Evolutionary conservation across 2,329 filamentous ascomycete genomes (phyloP).

Genomic region (Talaromyces sp.): DNA sequence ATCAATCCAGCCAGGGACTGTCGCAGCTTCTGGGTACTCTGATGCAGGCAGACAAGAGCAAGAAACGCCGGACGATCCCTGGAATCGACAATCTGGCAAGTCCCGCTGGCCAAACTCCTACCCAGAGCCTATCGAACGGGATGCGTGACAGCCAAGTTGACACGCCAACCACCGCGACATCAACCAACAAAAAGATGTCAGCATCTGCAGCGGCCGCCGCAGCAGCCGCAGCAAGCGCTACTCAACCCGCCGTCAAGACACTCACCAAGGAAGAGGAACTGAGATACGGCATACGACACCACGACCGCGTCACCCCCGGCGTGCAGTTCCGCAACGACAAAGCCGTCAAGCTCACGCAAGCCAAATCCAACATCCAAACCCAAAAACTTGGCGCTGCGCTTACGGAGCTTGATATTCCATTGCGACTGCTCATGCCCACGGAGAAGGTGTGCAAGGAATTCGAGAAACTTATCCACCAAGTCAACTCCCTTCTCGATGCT

Average conservation of each 20-base stretch:
- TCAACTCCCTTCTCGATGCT: slow-evolving; percentile 44
- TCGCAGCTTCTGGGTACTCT: slow-evolving; percentile 77
- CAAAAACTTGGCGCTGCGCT: slow-evolving; percentile 45
- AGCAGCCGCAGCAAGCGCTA: slow-evolving; percentile 23
- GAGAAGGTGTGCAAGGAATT: slow-evolving; percentile 47
- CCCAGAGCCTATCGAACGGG: slow-evolving; percentile 29
- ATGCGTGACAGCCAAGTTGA: slow-evolving; percentile 33
- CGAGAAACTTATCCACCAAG: slow-evolving; percentile 43
- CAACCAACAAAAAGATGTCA: slow-evolving; percentile 28
- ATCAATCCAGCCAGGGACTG: slow-evolving; percentile 76
- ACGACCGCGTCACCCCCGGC: slow-evolving; percentile 78
- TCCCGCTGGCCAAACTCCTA: slow-evolving; percentile 52
- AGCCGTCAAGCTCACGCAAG: slow-evolving; percentile 45
- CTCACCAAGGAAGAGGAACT: slow-evolving; percentile 70
- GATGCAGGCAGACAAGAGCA: slow-evolving; percentile 76
- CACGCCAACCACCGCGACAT: slow-evolving; percentile 25
- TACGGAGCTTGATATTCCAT: slow-evolving; percentile 43
- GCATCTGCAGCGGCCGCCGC: slow-evolving; percentile 32
- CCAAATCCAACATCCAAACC: slow-evolving; percentile 47
- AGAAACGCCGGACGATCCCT: slow-evolving; percentile 74
- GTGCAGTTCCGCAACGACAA: slow-evolving; percentile 77
- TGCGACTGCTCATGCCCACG: slow-evolving; percentile 45
- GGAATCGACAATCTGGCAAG: slow-evolving; percentile 51
- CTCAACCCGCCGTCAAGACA: slow-evolving; percentile 58
- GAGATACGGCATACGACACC: slow-evolving; percentile 76